These are phyloP conservation scores for Thraustochytrium striatum DNA, from an alignment of 352 stramenopile species.

Conservation along the genomic window DNA sequence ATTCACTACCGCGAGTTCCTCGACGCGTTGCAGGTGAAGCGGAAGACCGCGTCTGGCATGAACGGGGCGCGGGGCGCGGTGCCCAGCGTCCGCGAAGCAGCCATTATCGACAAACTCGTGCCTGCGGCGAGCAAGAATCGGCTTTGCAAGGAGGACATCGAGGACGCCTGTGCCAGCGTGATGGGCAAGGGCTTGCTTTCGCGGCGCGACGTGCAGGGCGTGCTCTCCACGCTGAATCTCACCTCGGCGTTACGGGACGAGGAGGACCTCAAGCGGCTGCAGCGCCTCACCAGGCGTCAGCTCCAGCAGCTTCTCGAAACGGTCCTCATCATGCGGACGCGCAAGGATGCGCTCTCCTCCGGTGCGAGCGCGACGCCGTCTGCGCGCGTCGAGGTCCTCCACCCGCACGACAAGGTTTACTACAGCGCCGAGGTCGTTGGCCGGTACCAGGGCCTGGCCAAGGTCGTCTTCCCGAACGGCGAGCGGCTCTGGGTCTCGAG, in stretches of 20 bases:
- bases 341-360: no score
- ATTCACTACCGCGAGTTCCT: slow-evolving; percentile 25
- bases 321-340: no score
- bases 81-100: neutral
- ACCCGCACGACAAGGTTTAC: no score
- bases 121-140: neutral
- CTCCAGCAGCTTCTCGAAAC: slow-evolving; percentile 23
- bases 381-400: no score
- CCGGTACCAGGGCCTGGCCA: no score
- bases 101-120: slow-evolving; percentile 5
- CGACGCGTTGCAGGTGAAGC: neutral
- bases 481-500: no score
- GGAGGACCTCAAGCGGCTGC: slow-evolving; percentile 11
- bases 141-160: slow-evolving; percentile 8
- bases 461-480: no score
- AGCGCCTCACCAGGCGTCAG: neutral
- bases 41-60: neutral
- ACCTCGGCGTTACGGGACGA: neutral
- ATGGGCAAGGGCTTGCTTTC: neutral
- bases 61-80: neutral
- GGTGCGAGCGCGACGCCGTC: no score
- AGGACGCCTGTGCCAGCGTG: neutral
- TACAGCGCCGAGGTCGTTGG: no score
- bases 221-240: neutral
- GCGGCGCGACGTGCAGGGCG: neutral